A percentile compares a stretch with the other conserved stretches of the same genome.
phyloP scores from a whole-genome alignment of 441 rosid species.

The Hura crepitans region DNA sequence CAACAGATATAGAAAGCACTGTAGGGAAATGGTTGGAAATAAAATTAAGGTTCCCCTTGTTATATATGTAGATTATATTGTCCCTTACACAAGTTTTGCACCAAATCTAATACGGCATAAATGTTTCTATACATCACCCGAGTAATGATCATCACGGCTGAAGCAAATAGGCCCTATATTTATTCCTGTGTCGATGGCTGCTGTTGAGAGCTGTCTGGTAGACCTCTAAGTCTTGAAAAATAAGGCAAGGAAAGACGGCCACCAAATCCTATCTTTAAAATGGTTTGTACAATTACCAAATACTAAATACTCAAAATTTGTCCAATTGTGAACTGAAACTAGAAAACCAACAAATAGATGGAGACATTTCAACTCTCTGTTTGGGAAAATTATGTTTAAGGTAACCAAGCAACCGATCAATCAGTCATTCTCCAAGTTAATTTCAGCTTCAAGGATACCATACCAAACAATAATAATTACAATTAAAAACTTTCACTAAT shows the following conservation, averaged over 20 bases:
- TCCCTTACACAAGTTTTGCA: constrained; percentile 3
- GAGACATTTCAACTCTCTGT: constrained; percentile 13
- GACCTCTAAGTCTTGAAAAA: constrained; percentile 6
- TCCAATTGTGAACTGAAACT: background rate
- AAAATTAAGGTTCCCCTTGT: background rate
- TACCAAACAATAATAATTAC: too few relatives aligned
- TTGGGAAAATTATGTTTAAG: background rate
- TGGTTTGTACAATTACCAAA: background rate
- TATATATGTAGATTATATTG: background rate
- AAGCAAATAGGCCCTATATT: too few relatives aligned
- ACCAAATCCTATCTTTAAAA: constrained; percentile 14
- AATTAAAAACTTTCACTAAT: too few relatives aligned
- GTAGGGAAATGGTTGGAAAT: background rate
- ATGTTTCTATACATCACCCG: too few relatives aligned
- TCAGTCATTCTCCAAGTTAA: background rate
- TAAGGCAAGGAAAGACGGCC: constrained; percentile 15
- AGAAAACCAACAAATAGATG: background rate
- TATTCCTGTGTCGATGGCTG: background rate
- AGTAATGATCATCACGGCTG: too few relatives aligned
- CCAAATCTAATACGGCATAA: too few relatives aligned
- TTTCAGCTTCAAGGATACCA: background rate
- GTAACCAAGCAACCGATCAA: background rate
- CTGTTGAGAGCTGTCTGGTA: constrained; percentile 5
- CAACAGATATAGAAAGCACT: background rate
- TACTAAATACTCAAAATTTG: background rate